phyloP scores from a whole-genome alignment of 805 yeast genomes.

The Candida railenensis region DNA sequence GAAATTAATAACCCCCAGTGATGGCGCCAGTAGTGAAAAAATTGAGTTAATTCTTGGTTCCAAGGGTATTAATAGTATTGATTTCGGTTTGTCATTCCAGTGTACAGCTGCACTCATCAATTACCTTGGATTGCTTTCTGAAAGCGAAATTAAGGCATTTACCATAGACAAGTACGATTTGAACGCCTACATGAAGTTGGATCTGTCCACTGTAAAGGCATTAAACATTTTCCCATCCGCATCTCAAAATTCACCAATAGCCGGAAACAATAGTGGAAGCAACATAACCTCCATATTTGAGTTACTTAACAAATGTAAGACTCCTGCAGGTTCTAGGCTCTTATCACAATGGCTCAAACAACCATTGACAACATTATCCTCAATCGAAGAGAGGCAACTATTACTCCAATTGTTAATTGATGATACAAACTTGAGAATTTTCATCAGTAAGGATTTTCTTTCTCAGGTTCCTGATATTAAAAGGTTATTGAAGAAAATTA shows the following conservation, averaged over 20 bases:
- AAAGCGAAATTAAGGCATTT: constrained; percentile 53
- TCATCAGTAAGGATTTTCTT: constrained; percentile 65
- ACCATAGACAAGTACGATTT: constrained; percentile 66
- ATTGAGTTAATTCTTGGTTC: constrained; percentile 50
- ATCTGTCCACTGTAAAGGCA: constrained; percentile 85
- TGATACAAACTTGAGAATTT: constrained; percentile 64
- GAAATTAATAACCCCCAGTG: constrained; percentile 52
- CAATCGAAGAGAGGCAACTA: constrained; percentile 66
- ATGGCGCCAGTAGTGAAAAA: constrained; percentile 7
- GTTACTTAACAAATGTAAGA: constrained; percentile 82
- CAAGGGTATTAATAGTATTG: constrained; percentile 48
- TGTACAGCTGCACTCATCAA: constrained; percentile 68
- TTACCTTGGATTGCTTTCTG: constrained; percentile 65
- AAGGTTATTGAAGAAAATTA: constrained; percentile 68
- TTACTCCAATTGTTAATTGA: constrained; percentile 75
- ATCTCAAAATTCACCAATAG: constrained; percentile 26
- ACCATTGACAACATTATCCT: constrained; percentile 68
- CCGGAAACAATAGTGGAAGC: constrained; percentile 18
- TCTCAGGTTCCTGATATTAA: constrained; percentile 80
- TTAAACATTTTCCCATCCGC: constrained; percentile 73
- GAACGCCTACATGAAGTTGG: constrained; percentile 83
- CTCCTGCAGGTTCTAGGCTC: constrained; percentile 83
- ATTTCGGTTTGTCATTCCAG: constrained; percentile 50
- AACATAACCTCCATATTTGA: constrained; percentile 65
- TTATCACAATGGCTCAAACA: constrained; percentile 95